Conservation (phyloP, 257 asterid genomes). For the Penstemon barbatus region DNA sequence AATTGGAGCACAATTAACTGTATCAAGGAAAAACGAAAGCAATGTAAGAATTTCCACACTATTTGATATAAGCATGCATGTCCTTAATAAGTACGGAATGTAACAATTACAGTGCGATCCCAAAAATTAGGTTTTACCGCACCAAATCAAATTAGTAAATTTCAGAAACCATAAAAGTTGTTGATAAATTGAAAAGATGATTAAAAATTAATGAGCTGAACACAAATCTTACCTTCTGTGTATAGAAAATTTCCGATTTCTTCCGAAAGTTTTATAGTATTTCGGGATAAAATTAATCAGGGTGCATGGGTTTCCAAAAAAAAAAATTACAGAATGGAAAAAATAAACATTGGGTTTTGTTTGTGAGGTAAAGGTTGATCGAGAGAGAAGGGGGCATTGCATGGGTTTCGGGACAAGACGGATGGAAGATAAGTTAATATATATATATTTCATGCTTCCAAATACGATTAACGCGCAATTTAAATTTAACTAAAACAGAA, state of each 20-base stretch:
- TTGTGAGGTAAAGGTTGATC: slow-evolving; percentile 30
- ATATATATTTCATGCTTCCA: no score
- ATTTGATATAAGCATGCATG: background rate
- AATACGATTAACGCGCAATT: no score
- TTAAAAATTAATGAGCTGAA: background rate
- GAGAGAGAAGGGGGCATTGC: slow-evolving; percentile 38
- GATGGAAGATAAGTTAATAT: background rate
- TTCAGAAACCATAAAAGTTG: background rate
- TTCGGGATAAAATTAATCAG: slow-evolving; percentile 21
- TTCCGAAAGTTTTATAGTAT: background rate
- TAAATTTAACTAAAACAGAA: no score
- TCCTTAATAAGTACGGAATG: background rate
- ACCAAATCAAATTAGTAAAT: background rate
- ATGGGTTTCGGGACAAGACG: slow-evolving; percentile 39
- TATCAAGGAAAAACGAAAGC: background rate
- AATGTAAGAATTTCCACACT: background rate
- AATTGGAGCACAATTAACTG: background rate
- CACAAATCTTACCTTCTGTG: slow-evolving; percentile 21
- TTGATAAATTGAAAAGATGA: background rate
- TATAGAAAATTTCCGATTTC: slow-evolving; percentile 12
- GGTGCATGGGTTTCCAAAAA: background rate
- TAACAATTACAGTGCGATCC: no score
- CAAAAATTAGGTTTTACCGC: no score
- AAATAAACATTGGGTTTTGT: slow-evolving; percentile 1
- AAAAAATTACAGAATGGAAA: background rate